These are phyloP conservation scores for Chenopodium album DNA, from an alignment of 148 eudicot genomes.

Conservation along the genomic window DNA sequence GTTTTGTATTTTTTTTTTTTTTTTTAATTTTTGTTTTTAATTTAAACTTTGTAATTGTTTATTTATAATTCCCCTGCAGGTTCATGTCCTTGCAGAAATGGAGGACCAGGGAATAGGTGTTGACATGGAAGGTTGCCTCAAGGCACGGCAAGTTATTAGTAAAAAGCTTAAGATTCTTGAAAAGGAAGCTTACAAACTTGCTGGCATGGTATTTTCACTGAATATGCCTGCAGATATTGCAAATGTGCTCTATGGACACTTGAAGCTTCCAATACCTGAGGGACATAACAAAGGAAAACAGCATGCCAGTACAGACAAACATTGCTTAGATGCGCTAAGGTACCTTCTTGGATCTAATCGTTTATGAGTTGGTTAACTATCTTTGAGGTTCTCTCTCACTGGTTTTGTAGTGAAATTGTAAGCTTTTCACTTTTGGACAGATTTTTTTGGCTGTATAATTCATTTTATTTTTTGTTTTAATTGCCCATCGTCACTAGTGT, in stretches of 20 bases:
- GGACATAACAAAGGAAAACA: conserved; percentile 65
- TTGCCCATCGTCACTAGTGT: background rate
- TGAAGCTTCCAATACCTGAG: conserved; percentile 89
- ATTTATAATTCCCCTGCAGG: conserved; percentile 37
- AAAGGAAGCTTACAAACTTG: conserved; percentile 83
- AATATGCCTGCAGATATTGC: conserved; percentile 92
- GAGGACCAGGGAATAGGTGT: conserved; percentile 92
- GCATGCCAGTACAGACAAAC: conserved; percentile 94
- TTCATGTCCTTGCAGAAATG: conserved; percentile 89
- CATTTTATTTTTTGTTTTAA: background rate
- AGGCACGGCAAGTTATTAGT: conserved; percentile 68
- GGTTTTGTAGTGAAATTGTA: conserved; percentile 7
- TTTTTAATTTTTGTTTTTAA: too few species aligned
- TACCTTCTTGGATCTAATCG: conserved; percentile 28
- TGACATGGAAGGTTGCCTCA: conserved; percentile 95
- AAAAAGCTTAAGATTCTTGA: conserved; percentile 79
- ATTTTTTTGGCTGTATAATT: background rate
- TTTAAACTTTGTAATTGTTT: too few species aligned
- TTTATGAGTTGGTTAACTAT: background rate
- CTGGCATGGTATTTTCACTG: conserved; percentile 89
- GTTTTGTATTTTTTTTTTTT: background rate
- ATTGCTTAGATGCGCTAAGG: conserved; percentile 87
- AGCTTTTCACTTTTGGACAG: background rate
- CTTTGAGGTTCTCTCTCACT: background rate
- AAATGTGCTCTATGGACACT: conserved; percentile 73